Evolutionary conservation across 148 eudicot genomes (phyloP).

Genomic region (Pouteria glomerata): DNA sequence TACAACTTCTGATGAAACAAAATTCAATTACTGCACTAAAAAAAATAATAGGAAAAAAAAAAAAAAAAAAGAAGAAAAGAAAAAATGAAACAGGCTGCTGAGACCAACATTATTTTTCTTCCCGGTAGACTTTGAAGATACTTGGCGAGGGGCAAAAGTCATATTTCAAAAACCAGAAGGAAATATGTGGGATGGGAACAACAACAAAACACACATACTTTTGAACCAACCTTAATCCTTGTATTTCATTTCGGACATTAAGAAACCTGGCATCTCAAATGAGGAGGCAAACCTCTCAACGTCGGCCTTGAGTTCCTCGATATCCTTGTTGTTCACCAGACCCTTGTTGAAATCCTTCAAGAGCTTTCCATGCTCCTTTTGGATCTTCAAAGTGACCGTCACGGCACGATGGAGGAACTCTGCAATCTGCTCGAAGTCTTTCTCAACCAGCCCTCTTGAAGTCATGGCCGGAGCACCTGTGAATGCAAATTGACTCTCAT

Average conservation of each 20-base stretch:
- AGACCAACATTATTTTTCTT: constrained; percentile 4
- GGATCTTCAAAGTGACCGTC: constrained; percentile 66
- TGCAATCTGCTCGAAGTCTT: constrained; percentile 96
- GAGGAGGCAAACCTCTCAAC: constrained; percentile 82
- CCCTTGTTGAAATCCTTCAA: constrained; percentile 99
- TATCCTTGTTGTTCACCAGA: constrained; percentile 84
- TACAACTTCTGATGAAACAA: background rate
- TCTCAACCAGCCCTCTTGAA: constrained; percentile 91
- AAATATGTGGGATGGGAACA: background rate
- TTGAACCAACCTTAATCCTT: too few species aligned
- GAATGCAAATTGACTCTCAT: constrained; percentile 2
- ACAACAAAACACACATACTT: too few species aligned
- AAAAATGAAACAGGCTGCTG: too few species aligned
- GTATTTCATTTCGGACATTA: constrained; percentile 81
- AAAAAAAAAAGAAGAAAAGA: background rate
- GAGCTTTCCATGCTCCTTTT: constrained; percentile 90
- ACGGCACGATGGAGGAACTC: constrained; percentile 94
- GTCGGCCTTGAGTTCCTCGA: constrained; percentile 80
- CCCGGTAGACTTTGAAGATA: background rate
- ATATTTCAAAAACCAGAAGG: constrained; percentile 1
- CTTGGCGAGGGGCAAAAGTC: background rate
- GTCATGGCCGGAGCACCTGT: constrained; percentile 99
- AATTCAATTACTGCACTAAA: background rate
- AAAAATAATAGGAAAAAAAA: background rate
- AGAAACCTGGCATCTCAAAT: constrained; percentile 96